Percentiles rank a stretch among this genome's conserved stretches.
These are phyloP conservation scores for Aureobasidium lini DNA, from an alignment of 2,329 filamentous ascomycete genomes.

Conservation along the genomic window DNA sequence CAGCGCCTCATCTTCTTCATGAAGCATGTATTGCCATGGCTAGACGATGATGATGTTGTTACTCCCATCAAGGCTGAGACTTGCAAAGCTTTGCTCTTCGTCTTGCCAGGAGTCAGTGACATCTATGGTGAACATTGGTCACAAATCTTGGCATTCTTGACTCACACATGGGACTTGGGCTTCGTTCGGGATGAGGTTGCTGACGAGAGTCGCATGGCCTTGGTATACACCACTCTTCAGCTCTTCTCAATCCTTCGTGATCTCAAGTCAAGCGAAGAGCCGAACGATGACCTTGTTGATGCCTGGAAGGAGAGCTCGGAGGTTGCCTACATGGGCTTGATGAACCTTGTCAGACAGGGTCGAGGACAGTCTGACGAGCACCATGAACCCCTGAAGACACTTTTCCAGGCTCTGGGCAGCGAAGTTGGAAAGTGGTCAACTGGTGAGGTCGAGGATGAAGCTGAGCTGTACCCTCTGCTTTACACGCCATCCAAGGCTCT, in stretches of 20 bases:
- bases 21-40: constrained; percentile 67
- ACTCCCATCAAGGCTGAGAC: constrained; percentile 48
- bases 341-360: constrained; percentile 52
- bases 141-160: constrained; percentile 31
- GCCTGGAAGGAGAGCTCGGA: constrained; percentile 56
- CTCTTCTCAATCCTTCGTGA: constrained; percentile 57
- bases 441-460: constrained; percentile 54
- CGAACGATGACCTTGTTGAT: constrained; percentile 81
- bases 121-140: constrained; percentile 89
- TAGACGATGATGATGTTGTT: constrained; percentile 46
- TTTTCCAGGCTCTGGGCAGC: constrained; percentile 66
- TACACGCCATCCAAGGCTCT: constrained; percentile 67
- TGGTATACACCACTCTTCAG: constrained; percentile 65
- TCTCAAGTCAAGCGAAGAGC: constrained; percentile 49
- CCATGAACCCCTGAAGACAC: constrained; percentile 63
- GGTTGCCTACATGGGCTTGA: constrained; percentile 49
- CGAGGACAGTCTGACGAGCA: constrained; percentile 43
- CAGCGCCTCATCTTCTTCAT: constrained; percentile 76
- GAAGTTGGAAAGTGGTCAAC: constrained; percentile 59
- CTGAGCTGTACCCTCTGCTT: constrained; percentile 66
- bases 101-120: constrained; percentile 68
- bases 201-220: constrained; percentile 21
- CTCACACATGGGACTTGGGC: constrained; percentile 27
- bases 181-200: constrained; percentile 8
- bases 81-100: constrained; percentile 44